These are phyloP conservation scores for Candida sojae DNA, from an alignment of 1,139 yeast genomes.

Conservation along the genomic window DNA sequence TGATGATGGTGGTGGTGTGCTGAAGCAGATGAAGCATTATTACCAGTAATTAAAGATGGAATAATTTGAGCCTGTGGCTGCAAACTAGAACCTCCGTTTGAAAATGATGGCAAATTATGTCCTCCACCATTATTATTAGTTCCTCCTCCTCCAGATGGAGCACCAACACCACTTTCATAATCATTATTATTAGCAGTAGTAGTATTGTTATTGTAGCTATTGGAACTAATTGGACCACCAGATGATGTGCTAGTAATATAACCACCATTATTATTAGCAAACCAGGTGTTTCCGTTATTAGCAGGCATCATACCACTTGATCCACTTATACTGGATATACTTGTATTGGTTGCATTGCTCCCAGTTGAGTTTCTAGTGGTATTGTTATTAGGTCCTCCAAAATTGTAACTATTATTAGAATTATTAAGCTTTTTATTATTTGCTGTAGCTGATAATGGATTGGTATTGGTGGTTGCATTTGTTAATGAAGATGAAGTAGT, in stretches of 20 bases:
- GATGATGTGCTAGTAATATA: constrained; percentile 7
- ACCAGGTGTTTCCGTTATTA: background rate
- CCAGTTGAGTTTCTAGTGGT: constrained; percentile 1
- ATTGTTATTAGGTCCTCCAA: constrained; percentile 5
- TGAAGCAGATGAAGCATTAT: background rate
- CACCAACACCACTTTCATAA: constrained; percentile 3
- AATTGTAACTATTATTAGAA: background rate
- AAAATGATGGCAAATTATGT: background rate
- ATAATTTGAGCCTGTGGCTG: constrained; percentile 1
- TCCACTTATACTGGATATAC: constrained; percentile 9
- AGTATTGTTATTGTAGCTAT: background rate
- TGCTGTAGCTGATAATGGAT: constrained; percentile 1
- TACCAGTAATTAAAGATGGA: background rate
- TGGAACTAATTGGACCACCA: background rate
- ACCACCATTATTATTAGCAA: constrained; percentile 3
- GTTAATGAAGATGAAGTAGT: background rate
- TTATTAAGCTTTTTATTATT: constrained; percentile 1
- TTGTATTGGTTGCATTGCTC: constrained; percentile 2
- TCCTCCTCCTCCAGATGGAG: background rate
- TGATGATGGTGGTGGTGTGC: constrained; percentile 2
- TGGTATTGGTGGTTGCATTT: constrained; percentile 1
- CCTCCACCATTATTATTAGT: background rate
- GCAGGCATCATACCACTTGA: constrained; percentile 1
- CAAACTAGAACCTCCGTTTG: background rate
- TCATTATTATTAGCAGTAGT: background rate